These are phyloP conservation scores for Apiospora saccharicola DNA, from an alignment of 2,329 filamentous ascomycete genomes.

Conservation along the genomic window DNA sequence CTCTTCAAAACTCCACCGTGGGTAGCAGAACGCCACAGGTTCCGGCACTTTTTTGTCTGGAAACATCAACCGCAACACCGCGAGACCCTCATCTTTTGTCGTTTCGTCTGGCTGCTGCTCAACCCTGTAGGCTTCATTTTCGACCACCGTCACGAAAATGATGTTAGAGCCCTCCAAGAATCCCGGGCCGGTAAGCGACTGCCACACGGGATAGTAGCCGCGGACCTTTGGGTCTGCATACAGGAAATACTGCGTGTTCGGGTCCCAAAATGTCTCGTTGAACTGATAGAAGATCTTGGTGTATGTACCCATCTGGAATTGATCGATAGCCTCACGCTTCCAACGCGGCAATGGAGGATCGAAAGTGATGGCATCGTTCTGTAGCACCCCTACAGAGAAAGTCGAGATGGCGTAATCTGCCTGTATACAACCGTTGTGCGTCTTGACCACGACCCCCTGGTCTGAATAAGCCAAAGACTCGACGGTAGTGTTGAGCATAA, in stretches of 20 bases:
- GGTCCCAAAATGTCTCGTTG: slow-evolving; percentile 70
- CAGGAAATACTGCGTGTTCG: slow-evolving; percentile 52
- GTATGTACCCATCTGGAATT: slow-evolving; percentile 74
- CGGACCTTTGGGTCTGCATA: slow-evolving; percentile 52
- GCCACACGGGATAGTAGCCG: slow-evolving; percentile 64
- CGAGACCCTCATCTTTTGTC: slow-evolving; percentile 64
- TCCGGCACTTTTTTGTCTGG: slow-evolving; percentile 63
- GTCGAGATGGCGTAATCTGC: slow-evolving; percentile 63
- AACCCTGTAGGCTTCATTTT: slow-evolving; percentile 61
- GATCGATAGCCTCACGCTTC: slow-evolving; percentile 70
- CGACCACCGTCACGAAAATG: slow-evolving; percentile 69
- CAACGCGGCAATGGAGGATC: slow-evolving; percentile 65
- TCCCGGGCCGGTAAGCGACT: slow-evolving; percentile 64
- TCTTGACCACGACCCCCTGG: slow-evolving; percentile 60
- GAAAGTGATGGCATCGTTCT: slow-evolving; percentile 66
- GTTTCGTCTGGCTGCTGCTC: slow-evolving; percentile 66
- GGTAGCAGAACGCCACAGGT: slow-evolving; percentile 67
- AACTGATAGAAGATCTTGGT: slow-evolving; percentile 79
- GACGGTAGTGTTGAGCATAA: slow-evolving; percentile 66
- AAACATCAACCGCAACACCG: slow-evolving; percentile 68
- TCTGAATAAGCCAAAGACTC: slow-evolving; percentile 60
- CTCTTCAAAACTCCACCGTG: slow-evolving; percentile 58
- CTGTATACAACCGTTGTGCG: slow-evolving; percentile 49
- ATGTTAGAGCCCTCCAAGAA: slow-evolving; percentile 70
- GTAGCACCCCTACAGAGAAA: slow-evolving; percentile 73